These are phyloP conservation scores for Trifolium subterraneum DNA, from an alignment of 306 rosid species.

Conservation along the genomic window DNA sequence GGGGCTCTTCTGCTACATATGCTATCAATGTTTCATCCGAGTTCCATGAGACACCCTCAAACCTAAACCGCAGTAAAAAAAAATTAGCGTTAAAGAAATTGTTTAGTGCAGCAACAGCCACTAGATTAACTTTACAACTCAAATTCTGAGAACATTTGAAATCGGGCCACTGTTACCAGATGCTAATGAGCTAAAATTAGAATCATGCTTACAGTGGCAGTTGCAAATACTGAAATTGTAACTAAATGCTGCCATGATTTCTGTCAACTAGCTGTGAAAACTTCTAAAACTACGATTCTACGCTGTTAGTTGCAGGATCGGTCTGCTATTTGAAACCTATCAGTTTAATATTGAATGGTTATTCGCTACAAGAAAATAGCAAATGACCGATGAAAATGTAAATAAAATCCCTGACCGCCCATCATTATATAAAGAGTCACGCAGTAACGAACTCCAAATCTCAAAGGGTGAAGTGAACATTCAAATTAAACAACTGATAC, in stretches of 20 bases:
- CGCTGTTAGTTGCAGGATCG: neutral
- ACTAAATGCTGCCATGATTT: neutral
- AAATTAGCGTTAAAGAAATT: neutral
- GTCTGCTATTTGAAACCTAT: neutral
- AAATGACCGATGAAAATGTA: constrained; percentile 1
- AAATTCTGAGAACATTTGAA: constrained; percentile 19
- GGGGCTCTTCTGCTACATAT: constrained; percentile 84
- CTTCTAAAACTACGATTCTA: neutral
- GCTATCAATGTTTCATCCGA: constrained; percentile 68
- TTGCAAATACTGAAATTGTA: neutral
- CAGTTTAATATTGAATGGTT: constrained; percentile 6
- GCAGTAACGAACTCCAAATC: constrained; percentile 60
- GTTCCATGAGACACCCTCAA: constrained; percentile 91
- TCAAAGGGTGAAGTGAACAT: constrained; percentile 49
- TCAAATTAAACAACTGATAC: neutral
- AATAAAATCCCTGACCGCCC: constrained; percentile 48
- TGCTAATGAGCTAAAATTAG: constrained; percentile 1
- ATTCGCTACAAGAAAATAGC: neutral
- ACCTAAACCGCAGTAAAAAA: constrained; percentile 55
- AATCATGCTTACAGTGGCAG: neutral
- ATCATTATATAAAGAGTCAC: constrained; percentile 71
- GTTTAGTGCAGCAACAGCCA: neutral
- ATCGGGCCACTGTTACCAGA: constrained; percentile 24
- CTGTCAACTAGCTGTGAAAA: neutral
- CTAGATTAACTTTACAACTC: constrained; percentile 14